Evolutionary conservation across 441 rosid genomes (phyloP).

Genomic region (Brassica hybrid): DNA sequence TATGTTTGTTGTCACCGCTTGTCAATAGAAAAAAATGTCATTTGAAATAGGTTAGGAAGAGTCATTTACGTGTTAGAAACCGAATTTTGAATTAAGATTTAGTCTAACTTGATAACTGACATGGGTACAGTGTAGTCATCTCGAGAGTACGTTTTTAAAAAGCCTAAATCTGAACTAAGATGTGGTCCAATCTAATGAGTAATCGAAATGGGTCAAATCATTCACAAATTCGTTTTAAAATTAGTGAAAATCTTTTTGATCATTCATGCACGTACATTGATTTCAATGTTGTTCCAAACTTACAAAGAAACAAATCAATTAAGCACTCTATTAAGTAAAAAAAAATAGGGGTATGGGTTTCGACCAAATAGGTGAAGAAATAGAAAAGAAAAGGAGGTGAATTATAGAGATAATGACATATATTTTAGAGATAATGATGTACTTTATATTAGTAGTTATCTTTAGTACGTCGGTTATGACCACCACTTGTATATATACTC

Average conservation of each 20-base stretch:
- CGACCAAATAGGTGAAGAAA: too few species aligned
- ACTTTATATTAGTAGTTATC: too few species aligned
- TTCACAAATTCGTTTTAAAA: too few species aligned
- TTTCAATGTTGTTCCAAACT: neutral
- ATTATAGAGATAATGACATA: too few species aligned
- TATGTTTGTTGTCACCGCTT: neutral
- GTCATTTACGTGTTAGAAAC: neutral
- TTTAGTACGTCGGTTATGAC: too few species aligned
- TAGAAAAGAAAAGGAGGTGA: too few species aligned
- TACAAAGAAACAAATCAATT: neutral
- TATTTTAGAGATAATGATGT: too few species aligned
- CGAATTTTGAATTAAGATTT: neutral
- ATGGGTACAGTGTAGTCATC: neutral
- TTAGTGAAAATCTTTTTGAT: neutral
- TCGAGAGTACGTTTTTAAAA: too few species aligned
- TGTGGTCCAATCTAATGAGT: too few species aligned
- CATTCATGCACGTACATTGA: neutral
- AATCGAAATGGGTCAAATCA: too few species aligned
- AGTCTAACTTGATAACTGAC: neutral
- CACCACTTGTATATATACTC: too few species aligned
- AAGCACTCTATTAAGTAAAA: neutral
- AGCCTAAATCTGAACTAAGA: too few species aligned
- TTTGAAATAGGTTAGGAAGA: neutral
- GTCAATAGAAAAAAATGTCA: neutral
- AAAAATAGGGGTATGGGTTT: neutral